Base-by-base conservation (phyloP, 768 basidiomycete species). In the Chalciporus sphaerocephalus region DNA sequence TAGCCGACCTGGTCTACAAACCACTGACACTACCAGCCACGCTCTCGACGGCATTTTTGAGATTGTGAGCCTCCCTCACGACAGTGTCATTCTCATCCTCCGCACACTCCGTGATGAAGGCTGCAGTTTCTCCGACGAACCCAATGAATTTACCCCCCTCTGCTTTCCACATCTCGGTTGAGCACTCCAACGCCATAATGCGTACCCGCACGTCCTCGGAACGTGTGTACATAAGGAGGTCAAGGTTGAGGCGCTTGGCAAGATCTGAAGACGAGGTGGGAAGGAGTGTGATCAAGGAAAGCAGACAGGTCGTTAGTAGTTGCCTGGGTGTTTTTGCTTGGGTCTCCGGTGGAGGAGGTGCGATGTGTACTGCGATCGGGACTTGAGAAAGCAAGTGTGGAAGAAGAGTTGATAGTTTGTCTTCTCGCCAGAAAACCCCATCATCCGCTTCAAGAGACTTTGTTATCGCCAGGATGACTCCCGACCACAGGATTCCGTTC, bases 71-170 rank as follows among this genome's bases (percentile, higher is more conserved):
- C 54, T 81, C 81, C 46, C 71, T 74, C 4, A 91, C 86, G 13
- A 94, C 89, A 47, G 74, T 74, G 52, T 91, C 88, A 60, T 92
- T 84, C 53, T 93, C 92, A 58, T 95, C 92, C 66, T 92, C 90
- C 4, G 81, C 79, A 58, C 83, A 87, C 64, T 95, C 93, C 4
- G 82, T 81, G 43, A 95, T 83, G 68, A 95, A 92, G 21, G 87
- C 84, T 15, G 87, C 73, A 22, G 91, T 87, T 62, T 95, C 93
- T 9, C 81, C 71, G 13, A 78, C 82, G 55, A 90, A 87, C 10
- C 84, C 89, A 89, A 54, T 13, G 42, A 17, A 42, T 61, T 88
- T 88, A 20, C 79, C 80, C 7, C 91, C 85, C 50, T 87, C 83
- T 13, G 71, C 65, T 17, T 71, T 74, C 95, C 95, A 98, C 23